Base-by-base conservation (phyloP, 176 grass and related monocot species). In the Areca catechu region DNA sequence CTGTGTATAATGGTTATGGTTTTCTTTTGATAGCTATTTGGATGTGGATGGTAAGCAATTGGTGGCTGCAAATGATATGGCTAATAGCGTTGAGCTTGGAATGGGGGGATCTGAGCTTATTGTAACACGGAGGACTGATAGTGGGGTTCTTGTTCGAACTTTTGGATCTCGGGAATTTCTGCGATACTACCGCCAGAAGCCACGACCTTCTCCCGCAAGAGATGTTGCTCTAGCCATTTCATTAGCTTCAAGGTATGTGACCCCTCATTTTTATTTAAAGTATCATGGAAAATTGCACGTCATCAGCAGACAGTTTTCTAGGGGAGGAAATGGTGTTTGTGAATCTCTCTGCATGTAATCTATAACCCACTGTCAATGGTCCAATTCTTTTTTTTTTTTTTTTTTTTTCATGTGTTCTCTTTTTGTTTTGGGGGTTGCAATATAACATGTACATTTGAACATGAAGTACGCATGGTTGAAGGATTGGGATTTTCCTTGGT, bases 121-220 rank as follows among this genome's bases (percentile, higher is more conserved):
- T 19, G 83, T 92, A 68, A 89, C 78, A 62, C 72, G 71, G 24
- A 98, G 84, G 75, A 76, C 24, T 15, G 88, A 83, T 21, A 77
- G 77, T 61, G 83, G 84, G 16, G 77, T 71, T 19, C 79, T 58
- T 0, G 70, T 89, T 58, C 74, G 55, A 60, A 78, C 81, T 59
- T 67, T 98, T 57, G 88, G 93, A 60, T 98, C 87, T 60, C 60
- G 84, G 17, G 84, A 92, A 59, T 98, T 85, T 71, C 75, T 92
- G n/a, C 78, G 84, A 63, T 92, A 92, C 67, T 92, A 92, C 57
- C 78, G 84, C 24, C 93, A 92, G 76, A 98, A 85, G 51, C 93
- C 93, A 49, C 75, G 67, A 19, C 93, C 88, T 76, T 87, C 92
- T 48, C 69, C 77, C 75, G 58, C 83, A 56, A 77, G 50, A 22